phyloP scores from a whole-genome alignment of 495 filamentous ascomycete species.

The Tuber indicum region DNA sequence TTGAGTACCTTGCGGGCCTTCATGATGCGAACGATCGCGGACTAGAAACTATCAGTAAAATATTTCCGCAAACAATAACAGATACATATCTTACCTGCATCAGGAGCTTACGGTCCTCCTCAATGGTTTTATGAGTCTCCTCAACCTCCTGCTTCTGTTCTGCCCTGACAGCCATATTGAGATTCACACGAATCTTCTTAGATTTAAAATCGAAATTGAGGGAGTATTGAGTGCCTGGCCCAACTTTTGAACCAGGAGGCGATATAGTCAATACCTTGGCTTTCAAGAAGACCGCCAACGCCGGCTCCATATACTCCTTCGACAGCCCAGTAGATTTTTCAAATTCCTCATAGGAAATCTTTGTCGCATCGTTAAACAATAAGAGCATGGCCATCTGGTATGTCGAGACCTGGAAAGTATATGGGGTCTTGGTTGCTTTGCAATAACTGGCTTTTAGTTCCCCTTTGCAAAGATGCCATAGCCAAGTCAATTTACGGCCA shows the following conservation, averaged over 20 bases:
- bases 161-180: slow-evolving; percentile 89
- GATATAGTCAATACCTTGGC: slow-evolving; percentile 69
- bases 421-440: slow-evolving; percentile 78
- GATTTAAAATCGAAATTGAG: slow-evolving; percentile 93
- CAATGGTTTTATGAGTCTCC: slow-evolving; percentile 98
- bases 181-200: slow-evolving; percentile 94
- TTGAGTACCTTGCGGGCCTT: slow-evolving; percentile 99
- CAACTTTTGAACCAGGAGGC: slow-evolving; percentile 65
- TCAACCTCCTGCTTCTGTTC: slow-evolving; percentile 92
- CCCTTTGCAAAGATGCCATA: slow-evolving; percentile 97
- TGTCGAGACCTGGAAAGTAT: slow-evolving; percentile 94
- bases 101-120: slow-evolving; percentile 92
- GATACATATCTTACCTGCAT: slow-evolving; percentile 67
- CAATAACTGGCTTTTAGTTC: slow-evolving; percentile 91
- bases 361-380: slow-evolving; percentile 86
- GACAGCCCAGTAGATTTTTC: slow-evolving; percentile 68
- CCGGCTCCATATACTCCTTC: slow-evolving; percentile 75
- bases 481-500: slow-evolving; percentile 91
- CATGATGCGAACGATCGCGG: slow-evolving; percentile 98
- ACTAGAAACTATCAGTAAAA: slow-evolving; percentile 52
- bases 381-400: slow-evolving; percentile 97
- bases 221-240: slow-evolving; percentile 64
- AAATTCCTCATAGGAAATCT: slow-evolving; percentile 81
- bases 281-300: slow-evolving; percentile 76
- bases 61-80: slow-evolving; percentile 6